Evolutionary conservation across 2,329 filamentous ascomycete species (phyloP).

Genomic region (Stemphylium lycopersici): DNA sequence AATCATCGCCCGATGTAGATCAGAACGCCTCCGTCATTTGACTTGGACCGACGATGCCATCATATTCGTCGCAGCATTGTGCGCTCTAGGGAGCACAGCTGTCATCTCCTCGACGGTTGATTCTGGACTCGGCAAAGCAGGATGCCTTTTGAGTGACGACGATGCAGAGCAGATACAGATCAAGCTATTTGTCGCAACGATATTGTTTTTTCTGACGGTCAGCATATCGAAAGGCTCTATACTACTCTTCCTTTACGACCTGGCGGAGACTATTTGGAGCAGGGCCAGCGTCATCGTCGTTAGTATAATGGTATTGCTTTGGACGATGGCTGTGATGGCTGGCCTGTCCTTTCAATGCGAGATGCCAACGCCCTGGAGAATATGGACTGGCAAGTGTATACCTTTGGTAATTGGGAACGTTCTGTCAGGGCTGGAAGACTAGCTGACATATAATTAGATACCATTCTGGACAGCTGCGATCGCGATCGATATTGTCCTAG

Average conservation of each 20-base stretch:
- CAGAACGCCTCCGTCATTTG: constrained; percentile 12
- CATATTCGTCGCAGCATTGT: constrained; percentile 25
- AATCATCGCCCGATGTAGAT: constrained; percentile 25
- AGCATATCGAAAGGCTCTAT: constrained; percentile 35
- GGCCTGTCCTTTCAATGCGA: constrained; percentile 33
- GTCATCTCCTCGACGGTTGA: constrained; percentile 29
- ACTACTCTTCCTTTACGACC: constrained; percentile 25
- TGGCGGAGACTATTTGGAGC: constrained; percentile 22
- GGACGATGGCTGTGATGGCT: constrained; percentile 26
- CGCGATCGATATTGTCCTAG: constrained; percentile 25
- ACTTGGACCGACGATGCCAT: constrained; percentile 27
- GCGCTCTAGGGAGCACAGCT: constrained; percentile 31
- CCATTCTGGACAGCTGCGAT: constrained; percentile 33
- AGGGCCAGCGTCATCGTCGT: constrained; percentile 17
- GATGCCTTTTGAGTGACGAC: constrained; percentile 13
- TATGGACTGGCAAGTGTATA: constrained; percentile 31
- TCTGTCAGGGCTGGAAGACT: neutral
- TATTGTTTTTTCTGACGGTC: constrained; percentile 29
- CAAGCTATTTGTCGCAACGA: constrained; percentile 29
- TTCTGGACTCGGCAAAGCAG: constrained; percentile 26
- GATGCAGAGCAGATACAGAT: constrained; percentile 22
- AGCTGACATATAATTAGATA: constrained; percentile 2
- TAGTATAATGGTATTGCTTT: constrained; percentile 21
- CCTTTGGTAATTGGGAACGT: constrained; percentile 20
- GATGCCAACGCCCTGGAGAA: constrained; percentile 33